Evolutionary conservation across 2,329 filamentous ascomycete species (phyloP), one percentile per base, ranked within the genome.

Genomic region (Lasiodiplodia theobromae): DNA sequence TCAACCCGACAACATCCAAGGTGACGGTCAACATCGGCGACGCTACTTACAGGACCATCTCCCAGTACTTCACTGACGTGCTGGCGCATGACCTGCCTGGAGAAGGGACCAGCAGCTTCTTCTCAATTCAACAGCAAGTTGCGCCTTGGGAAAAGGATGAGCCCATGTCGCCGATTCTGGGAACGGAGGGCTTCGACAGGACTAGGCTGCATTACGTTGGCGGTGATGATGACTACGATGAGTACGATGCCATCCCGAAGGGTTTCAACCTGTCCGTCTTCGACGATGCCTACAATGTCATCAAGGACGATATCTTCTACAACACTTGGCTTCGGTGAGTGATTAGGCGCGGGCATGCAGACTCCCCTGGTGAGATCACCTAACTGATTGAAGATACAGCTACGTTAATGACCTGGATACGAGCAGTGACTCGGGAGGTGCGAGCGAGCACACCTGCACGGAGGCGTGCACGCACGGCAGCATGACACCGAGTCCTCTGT

Each of bases 271-370:
- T 79, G 4, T 74, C 74, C 0, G 82, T 91, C 2, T 91, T 91
- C 72, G 87, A 90, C 72, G 82, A 79, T 4, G 87, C 88, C 0
- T 84, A 89, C 73, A 77, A 78, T n/a, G 85, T 84, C 72, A 86
- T 91, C 78, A 90, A 89, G 77, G 89, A 91, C 69, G 82, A 91
- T 6, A 88, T 91, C 2, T 79, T 91, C 69, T 90, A 88, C 16
- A 91, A 91, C 74, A 91, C 89, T 0, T 91, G 89, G 89, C 85
- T 86, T 37, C 87, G 86, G 73, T 88, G 58, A 58, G 65, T 68
- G 6, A 25, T 3, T 12, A 8, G 5, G 12, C 11, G 28, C 16
- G 4, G 40, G 8, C 38, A 11, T 25, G n/a, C 12, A 14, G 7
- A n/a, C 21, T 38, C 37, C 2, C 14, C 11, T n/a, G 3, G 18